These are phyloP conservation scores for Fistulina hepatica DNA, from an alignment of 1,284 basidiomycete species.

Conservation along the genomic window DNA sequence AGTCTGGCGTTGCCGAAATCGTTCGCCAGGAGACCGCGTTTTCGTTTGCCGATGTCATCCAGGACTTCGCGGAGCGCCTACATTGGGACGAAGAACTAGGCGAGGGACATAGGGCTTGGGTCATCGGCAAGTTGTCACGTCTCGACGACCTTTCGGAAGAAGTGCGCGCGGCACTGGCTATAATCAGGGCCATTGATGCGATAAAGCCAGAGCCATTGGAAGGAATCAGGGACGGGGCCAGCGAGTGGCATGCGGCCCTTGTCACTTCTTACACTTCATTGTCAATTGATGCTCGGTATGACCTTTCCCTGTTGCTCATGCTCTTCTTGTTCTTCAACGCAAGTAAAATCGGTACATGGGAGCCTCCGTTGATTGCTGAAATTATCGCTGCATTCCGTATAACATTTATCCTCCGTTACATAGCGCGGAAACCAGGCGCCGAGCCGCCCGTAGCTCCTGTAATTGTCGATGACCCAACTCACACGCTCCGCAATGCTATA, in stretches of 20 bases:
- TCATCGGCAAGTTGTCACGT: slow-evolving; percentile 43
- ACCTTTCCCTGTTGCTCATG: slow-evolving; percentile 53
- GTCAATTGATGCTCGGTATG: slow-evolving; percentile 60
- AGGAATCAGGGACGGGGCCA: too few species aligned
- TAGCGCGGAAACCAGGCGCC: slow-evolving; percentile 40
- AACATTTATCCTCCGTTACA: slow-evolving; percentile 52
- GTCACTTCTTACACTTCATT: slow-evolving; percentile 49
- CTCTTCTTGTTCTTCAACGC: slow-evolving; percentile 64
- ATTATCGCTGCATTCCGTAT: slow-evolving; percentile 72
- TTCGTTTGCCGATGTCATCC: slow-evolving; percentile 61
- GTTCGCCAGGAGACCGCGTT: slow-evolving; percentile 66
- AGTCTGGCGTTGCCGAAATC: slow-evolving; percentile 48
- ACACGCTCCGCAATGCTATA: too few species aligned
- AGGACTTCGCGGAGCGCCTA: slow-evolving; percentile 45
- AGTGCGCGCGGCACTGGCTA: slow-evolving; percentile 47
- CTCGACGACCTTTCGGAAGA: slow-evolving; percentile 45
- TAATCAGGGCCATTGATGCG: slow-evolving; percentile 55
- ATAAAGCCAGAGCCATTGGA: slow-evolving; percentile 41
- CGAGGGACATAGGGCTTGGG: slow-evolving; percentile 47
- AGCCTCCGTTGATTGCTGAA: slow-evolving; percentile 55
- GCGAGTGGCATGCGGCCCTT: slow-evolving; percentile 53
- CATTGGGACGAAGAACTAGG: slow-evolving; percentile 46
- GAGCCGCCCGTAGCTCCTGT: background rate
- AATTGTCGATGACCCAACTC: too few species aligned
- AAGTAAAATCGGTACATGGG: slow-evolving; percentile 49